Percentiles rank a stretch among this genome's conserved stretches.
Conservation (phyloP, 78 protist genomes). For the Cavenderia fasciculata region DNA sequence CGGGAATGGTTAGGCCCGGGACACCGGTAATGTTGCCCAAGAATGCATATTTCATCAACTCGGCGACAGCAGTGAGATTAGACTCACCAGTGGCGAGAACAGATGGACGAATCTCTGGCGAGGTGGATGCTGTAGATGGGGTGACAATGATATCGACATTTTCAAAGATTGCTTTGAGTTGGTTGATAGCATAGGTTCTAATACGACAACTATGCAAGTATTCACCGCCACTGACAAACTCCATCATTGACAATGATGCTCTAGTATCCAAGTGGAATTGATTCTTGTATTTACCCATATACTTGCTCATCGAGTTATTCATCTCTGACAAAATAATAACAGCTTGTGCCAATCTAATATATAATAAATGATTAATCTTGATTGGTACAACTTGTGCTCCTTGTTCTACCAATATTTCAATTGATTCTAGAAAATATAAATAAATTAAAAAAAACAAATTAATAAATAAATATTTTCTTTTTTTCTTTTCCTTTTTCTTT, state of each 20-base stretch:
- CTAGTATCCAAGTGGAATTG: slow-evolving; percentile 52
- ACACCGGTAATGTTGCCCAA: slow-evolving; percentile 76
- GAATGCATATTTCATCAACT: slow-evolving; percentile 56
- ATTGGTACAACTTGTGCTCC: slow-evolving; percentile 53
- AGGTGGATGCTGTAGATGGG: slow-evolving; percentile 36
- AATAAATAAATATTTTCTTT: background rate
- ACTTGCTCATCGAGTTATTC: slow-evolving; percentile 57
- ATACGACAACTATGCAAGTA: slow-evolving; percentile 34
- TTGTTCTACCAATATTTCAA: slow-evolving; percentile 31
- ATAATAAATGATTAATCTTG: slow-evolving; percentile 14
- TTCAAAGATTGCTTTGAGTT: slow-evolving; percentile 30
- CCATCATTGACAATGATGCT: slow-evolving; percentile 28
- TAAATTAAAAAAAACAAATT: background rate
- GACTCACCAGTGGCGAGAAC: slow-evolving; percentile 19
- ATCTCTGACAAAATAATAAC: slow-evolving; percentile 59
- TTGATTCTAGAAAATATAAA: background rate
- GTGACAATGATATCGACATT: slow-evolving; percentile 48
- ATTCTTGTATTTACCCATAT: background rate
- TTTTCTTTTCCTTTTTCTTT: background rate
- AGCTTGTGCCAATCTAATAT: slow-evolving; percentile 53
- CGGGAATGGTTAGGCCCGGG: slow-evolving; percentile 78
- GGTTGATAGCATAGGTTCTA: slow-evolving; percentile 30
- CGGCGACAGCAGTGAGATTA: slow-evolving; percentile 20
- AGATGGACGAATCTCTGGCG: slow-evolving; percentile 49
- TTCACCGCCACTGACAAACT: slow-evolving; percentile 4